phyloP scores from a whole-genome alignment of 108 stramenopile genomes.

The Skeletonema costatum region DNA sequence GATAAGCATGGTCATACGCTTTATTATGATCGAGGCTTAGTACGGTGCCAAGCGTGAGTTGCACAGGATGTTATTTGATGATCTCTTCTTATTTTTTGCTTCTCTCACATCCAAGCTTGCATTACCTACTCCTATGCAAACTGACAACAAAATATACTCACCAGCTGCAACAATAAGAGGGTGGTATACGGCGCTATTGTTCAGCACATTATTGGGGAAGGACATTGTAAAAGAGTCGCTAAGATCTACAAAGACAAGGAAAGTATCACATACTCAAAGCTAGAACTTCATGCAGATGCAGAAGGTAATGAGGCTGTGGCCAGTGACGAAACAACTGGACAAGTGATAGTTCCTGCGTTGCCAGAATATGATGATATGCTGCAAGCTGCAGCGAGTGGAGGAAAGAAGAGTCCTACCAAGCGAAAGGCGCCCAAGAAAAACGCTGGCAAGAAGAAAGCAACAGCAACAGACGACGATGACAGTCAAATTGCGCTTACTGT shows the following conservation, averaged over 20 bases:
- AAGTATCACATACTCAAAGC: not conserved
- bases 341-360: not conserved
- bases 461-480: not conserved
- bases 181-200: not conserved
- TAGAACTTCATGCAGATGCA: not conserved
- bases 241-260: constrained; percentile 1
- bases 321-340: not conserved
- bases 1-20: constrained; percentile 1
- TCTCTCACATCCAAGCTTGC: not conserved
- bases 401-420: not conserved
- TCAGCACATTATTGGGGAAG: not conserved
- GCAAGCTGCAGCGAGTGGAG: not conserved
- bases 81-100: not conserved
- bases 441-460: not conserved
- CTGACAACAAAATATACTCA: not conserved
- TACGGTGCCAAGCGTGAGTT: constrained; percentile 3
- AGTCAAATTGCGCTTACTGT: not conserved
- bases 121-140: not conserved
- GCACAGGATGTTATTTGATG: not conserved
- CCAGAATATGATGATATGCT: not conserved
- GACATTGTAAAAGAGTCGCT: not conserved
- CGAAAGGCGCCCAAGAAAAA: not conserved
- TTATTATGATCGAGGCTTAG: not conserved
- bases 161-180: not conserved
- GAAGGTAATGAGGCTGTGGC: not conserved